Conservation (phyloP, 2,329 filamentous ascomycete genomes). For the Colletotrichum simmondsii region DNA sequence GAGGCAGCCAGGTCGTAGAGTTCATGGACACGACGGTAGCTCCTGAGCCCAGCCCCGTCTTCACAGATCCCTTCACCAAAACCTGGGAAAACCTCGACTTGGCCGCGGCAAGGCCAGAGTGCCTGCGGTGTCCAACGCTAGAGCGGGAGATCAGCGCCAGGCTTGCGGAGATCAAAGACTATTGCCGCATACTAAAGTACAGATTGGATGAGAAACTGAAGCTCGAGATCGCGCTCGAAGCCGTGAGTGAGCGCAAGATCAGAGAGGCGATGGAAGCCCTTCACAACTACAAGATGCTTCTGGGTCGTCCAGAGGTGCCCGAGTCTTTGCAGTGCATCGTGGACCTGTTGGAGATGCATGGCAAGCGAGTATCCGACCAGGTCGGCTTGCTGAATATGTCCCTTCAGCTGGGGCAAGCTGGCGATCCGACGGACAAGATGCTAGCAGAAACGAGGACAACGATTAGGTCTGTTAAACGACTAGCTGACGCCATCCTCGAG, state of each 20-base stretch:
- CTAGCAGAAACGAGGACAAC: background rate
- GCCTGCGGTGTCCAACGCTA: background rate
- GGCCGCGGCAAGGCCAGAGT: background rate
- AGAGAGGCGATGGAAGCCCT: conserved; percentile 6
- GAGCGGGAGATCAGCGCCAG: background rate
- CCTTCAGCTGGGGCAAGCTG: background rate
- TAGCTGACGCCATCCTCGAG: background rate
- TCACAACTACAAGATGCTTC: conserved; percentile 8
- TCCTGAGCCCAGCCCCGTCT: background rate
- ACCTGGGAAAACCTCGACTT: background rate
- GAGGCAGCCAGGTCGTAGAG: background rate
- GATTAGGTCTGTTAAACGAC: background rate
- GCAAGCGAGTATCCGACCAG: background rate
- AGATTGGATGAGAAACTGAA: background rate
- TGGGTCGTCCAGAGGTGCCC: conserved; percentile 11
- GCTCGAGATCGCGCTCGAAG: background rate
- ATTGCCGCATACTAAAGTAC: background rate
- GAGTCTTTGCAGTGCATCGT: background rate
- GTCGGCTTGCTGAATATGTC: background rate
- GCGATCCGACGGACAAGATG: background rate
- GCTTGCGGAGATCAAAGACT: background rate
- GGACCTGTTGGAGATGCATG: conserved; percentile 2
- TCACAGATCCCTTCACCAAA: background rate
- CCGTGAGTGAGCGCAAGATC: background rate
- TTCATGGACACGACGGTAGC: background rate